These are phyloP conservation scores for Penicillium fuscoglaucum DNA, from an alignment of 2,329 filamentous ascomycete genomes.

Conservation along the genomic window DNA sequence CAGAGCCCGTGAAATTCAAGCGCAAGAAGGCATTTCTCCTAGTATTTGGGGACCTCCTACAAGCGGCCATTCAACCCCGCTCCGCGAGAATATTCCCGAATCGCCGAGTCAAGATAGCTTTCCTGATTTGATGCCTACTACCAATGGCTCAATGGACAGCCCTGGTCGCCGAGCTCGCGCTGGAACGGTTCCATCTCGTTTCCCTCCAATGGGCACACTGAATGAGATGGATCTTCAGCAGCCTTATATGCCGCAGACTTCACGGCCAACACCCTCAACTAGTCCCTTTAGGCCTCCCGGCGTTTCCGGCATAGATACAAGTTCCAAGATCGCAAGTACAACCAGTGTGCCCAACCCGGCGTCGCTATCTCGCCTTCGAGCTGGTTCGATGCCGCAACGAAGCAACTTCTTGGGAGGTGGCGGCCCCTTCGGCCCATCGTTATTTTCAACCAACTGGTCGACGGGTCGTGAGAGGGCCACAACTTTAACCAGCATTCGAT, in stretches of 20 bases:
- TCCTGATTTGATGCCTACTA: constrained; percentile 77
- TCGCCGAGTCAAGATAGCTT: constrained; percentile 91
- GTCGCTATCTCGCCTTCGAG: constrained; percentile 79
- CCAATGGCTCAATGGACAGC: constrained; percentile 63
- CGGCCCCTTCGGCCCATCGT: constrained; percentile 78
- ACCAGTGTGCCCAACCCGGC: constrained; percentile 64
- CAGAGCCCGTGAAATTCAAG: constrained; percentile 94
- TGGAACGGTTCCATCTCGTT: constrained; percentile 92
- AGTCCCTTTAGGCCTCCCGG: constrained; percentile 76
- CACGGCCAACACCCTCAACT: constrained; percentile 80
- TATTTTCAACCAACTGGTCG: constrained; percentile 86
- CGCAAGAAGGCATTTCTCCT: constrained; percentile 83
- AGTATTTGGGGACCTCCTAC: constrained; percentile 91
- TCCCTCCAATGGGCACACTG: constrained; percentile 72
- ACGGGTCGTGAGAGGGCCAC: constrained; percentile 77
- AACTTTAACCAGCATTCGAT: constrained; percentile 86
- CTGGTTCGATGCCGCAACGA: constrained; percentile 91
- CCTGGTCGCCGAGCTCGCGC: constrained; percentile 79
- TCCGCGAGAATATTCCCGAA: constrained; percentile 96
- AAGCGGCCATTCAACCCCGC: constrained; percentile 91
- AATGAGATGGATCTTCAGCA: constrained; percentile 58
- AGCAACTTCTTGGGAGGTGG: constrained; percentile 64
- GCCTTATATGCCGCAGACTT: constrained; percentile 70
- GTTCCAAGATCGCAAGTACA: constrained; percentile 40
- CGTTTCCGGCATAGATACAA: constrained; percentile 43